These are phyloP conservation scores for Solanum hybrid DNA, from an alignment of 305 asterid species.

Conservation along the genomic window DNA sequence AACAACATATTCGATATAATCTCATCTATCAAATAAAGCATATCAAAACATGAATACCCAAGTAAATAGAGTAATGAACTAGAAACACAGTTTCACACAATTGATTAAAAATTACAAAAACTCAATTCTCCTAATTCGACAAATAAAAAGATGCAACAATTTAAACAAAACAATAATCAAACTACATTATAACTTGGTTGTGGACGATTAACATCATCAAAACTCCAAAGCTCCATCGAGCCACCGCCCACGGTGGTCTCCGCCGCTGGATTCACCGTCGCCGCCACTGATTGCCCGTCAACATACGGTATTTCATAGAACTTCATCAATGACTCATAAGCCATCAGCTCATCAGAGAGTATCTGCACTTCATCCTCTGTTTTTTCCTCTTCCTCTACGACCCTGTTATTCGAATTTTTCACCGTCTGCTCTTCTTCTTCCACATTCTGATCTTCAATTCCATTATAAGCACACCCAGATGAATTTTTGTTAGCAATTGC, in stretches of 20 bases:
- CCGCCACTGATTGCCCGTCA: slow-evolving; percentile 53
- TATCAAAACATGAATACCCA: too few relatives aligned
- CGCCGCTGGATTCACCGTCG: slow-evolving; percentile 24
- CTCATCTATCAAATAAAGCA: too few relatives aligned
- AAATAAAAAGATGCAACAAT: not conserved
- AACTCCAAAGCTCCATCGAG: slow-evolving; percentile 53
- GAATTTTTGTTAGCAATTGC: not conserved
- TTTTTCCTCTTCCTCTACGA: not conserved
- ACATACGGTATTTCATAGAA: slow-evolving; percentile 74
- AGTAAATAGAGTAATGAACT: not conserved
- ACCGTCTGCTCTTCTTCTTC: not conserved
- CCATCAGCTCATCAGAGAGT: slow-evolving; percentile 69
- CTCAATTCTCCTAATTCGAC: not conserved
- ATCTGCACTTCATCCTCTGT: slow-evolving; percentile 40
- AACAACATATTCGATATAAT: too few relatives aligned
- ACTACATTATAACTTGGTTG: not conserved
- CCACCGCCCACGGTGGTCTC: slow-evolving; percentile 30
- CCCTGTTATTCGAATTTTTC: slow-evolving; percentile 2
- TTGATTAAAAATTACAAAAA: not conserved
- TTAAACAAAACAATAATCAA: not conserved
- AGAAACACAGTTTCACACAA: not conserved
- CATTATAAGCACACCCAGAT: not conserved
- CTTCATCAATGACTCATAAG: slow-evolving; percentile 63
- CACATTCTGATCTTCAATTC: not conserved
- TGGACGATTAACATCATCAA: slow-evolving; percentile 28